A percentile compares a stretch with the other conserved stretches of the same genome.
phyloP scores from a whole-genome alignment of 1,139 yeast genomes.

The Kurtzmaniella quercitrusa region DNA sequence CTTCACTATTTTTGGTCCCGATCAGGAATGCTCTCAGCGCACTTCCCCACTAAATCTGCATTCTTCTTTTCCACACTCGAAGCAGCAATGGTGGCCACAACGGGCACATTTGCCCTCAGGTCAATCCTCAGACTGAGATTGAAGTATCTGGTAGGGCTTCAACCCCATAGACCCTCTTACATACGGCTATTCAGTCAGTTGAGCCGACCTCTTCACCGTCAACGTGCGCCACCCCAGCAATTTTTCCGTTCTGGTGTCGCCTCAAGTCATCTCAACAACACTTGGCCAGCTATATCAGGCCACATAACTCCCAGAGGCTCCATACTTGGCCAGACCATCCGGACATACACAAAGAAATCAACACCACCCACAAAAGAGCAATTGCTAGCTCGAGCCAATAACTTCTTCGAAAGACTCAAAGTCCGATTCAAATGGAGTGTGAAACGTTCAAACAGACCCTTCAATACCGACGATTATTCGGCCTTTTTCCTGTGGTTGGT shows the following conservation, averaged over 20 bases:
- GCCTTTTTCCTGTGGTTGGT: constrained; percentile 90
- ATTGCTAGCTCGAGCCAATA: constrained; percentile 48
- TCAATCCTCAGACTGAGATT: not conserved
- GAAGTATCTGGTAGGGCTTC: not conserved
- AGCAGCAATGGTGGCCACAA: not conserved
- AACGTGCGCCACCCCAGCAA: not conserved
- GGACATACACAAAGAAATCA: not conserved
- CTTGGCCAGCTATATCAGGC: not conserved
- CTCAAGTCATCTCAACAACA: not conserved
- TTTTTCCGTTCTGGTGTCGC: not conserved
- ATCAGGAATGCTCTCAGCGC: no score
- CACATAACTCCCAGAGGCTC: not conserved
- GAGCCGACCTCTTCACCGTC: not conserved
- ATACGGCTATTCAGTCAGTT: not conserved
- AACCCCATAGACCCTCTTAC: not conserved
- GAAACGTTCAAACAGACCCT: constrained; percentile 54
- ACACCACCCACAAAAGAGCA: constrained; percentile 38
- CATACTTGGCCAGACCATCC: not conserved
- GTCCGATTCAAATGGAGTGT: constrained; percentile 70
- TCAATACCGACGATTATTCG: constrained; percentile 81
- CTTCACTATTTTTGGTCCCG: not conserved
- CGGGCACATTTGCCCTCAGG: not conserved
- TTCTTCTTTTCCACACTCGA: not conserved
- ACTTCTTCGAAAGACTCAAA: constrained; percentile 44
- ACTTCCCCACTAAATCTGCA: not conserved